Evolutionary conservation across 805 yeast genomes (phyloP).

Genomic region (Hanseniaspora valbyensis): DNA sequence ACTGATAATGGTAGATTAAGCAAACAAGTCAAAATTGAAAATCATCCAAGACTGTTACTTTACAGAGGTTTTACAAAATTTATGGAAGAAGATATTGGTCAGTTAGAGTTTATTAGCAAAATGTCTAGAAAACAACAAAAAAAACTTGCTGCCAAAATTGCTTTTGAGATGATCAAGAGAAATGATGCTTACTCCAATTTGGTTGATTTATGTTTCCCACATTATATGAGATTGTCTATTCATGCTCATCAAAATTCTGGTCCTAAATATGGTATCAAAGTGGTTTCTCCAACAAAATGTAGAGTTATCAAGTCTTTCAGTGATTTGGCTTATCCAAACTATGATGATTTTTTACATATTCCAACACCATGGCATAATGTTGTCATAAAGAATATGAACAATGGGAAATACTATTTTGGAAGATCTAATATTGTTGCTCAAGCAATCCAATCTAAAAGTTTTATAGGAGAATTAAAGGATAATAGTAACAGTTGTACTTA

Average conservation of each 20-base stretch:
- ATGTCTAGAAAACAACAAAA: constrained; percentile 40
- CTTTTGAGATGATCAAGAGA: constrained; percentile 54
- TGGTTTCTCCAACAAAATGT: constrained; percentile 37
- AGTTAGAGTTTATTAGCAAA: constrained; percentile 31
- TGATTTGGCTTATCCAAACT: constrained; percentile 33
- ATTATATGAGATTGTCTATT: constrained; percentile 47
- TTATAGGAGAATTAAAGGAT: constrained; percentile 30
- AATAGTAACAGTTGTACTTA: not conserved
- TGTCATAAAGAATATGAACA: constrained; percentile 35
- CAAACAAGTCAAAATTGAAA: constrained; percentile 45
- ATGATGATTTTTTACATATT: constrained; percentile 46
- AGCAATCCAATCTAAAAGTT: constrained; percentile 30
- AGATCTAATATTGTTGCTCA: constrained; percentile 31
- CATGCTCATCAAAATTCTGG: constrained; percentile 52
- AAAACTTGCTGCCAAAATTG: constrained; percentile 41
- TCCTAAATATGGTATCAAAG: constrained; percentile 47
- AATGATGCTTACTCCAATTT: constrained; percentile 56
- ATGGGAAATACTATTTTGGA: constrained; percentile 28
- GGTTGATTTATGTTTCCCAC: constrained; percentile 49
- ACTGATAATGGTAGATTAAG: constrained; percentile 54
- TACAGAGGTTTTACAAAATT: constrained; percentile 50
- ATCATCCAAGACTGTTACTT: constrained; percentile 43
- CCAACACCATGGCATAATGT: constrained; percentile 62
- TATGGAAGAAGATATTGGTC: constrained; percentile 47
- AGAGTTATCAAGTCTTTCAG: constrained; percentile 37